These are phyloP conservation scores for Wickerhamomyces rabaulensis DNA, from an alignment of 805 yeast genomes.

Conservation along the genomic window DNA sequence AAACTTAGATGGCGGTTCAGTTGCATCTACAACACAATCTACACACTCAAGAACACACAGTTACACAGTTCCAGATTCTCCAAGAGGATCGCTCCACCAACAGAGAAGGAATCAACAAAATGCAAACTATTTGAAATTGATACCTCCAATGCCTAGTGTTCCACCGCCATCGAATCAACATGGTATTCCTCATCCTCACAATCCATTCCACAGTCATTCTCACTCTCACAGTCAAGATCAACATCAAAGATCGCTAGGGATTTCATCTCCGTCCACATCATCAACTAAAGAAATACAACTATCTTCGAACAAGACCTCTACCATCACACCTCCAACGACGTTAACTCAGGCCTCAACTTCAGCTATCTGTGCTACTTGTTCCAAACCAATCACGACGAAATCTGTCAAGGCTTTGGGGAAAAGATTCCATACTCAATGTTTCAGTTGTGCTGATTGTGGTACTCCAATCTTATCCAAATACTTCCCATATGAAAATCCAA, in stretches of 20 bases:
- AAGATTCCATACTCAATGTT: conserved; percentile 84
- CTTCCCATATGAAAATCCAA: conserved; percentile 65
- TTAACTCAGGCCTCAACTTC: conserved; percentile 3
- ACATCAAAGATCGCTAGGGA: conserved; percentile 8
- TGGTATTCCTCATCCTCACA: background rate
- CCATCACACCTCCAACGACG: conserved; percentile 9
- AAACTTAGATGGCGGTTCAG: background rate
- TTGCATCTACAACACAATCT: background rate
- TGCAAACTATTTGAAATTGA: conserved; percentile 21
- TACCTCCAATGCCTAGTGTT: conserved; percentile 24
- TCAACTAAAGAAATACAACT: conserved; percentile 7
- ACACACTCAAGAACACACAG: conserved; percentile 3
- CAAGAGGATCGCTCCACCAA: background rate
- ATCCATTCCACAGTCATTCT: too few relatives aligned
- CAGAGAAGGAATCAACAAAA: conserved; percentile 6
- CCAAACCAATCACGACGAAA: conserved; percentile 55
- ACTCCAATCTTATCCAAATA: conserved; percentile 78
- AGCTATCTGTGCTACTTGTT: conserved; percentile 45
- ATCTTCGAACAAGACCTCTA: background rate
- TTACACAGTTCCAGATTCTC: background rate
- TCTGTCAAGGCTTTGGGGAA: conserved; percentile 79
- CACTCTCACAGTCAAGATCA: conserved; percentile 1
- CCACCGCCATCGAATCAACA: background rate
- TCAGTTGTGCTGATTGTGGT: conserved; percentile 81
- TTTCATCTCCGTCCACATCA: conserved; percentile 6